phyloP scores from a whole-genome alignment of 768 basidiomycete genomes.

The Fibroporia radiculosa region DNA sequence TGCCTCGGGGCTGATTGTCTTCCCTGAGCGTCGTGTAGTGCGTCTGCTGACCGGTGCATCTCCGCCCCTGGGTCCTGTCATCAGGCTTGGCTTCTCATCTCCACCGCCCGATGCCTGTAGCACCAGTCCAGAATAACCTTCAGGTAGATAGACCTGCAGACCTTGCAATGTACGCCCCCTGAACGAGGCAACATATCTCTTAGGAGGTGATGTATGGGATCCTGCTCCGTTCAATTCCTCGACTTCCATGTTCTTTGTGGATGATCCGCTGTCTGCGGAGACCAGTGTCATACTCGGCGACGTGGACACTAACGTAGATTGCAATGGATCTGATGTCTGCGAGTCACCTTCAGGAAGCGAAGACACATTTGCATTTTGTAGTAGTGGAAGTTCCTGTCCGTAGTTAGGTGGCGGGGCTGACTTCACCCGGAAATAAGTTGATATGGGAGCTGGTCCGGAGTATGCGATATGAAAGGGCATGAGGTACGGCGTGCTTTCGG shows the following conservation, averaged over 20 bases:
- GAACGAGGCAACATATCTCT: conserved; percentile 51
- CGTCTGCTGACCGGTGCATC: conserved; percentile 2
- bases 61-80: not conserved
- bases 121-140: conserved; percentile 62
- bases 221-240: not conserved
- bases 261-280: not conserved
- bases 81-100: conserved; percentile 7
- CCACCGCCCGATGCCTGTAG: conserved; percentile 30
- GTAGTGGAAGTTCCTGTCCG: conserved; percentile 13
- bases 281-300: conserved; percentile 3
- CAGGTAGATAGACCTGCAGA: conserved; percentile 48
- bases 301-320: conserved; percentile 6
- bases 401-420: conserved; percentile 20
- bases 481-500: conserved; percentile 51
- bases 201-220: not conserved
- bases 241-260: not conserved
- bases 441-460: conserved; percentile 63
- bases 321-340: conserved; percentile 10
- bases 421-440: conserved; percentile 62
- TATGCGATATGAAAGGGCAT: conserved; percentile 81
- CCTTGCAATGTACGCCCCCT: conserved; percentile 73
- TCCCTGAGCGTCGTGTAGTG: conserved; percentile 22
- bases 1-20: conserved; percentile 16
- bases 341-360: not conserved
- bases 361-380: not conserved